A percentile compares a stretch with the other conserved stretches of the same genome.
phyloP scores from a whole-genome alignment of 495 filamentous ascomycete species.

The Eremomyces bilateralis region DNA sequence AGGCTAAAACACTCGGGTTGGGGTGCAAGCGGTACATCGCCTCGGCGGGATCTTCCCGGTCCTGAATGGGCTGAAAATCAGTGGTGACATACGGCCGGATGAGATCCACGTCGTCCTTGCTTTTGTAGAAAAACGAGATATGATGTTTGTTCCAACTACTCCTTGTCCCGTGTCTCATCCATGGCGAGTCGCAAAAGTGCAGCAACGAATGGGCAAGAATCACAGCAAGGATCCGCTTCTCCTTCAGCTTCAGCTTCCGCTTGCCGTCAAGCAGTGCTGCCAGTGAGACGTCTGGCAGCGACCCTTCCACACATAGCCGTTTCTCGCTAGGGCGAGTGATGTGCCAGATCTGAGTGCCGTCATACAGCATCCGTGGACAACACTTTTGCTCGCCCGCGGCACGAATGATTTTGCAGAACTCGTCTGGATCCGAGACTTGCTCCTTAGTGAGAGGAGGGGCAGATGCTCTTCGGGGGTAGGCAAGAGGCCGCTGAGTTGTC shows the following conservation, averaged over 20 bases:
- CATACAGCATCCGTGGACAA: no score
- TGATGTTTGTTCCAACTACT: constrained; percentile 6
- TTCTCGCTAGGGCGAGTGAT: no score
- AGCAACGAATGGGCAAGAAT: constrained; percentile 2
- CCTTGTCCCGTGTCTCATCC: constrained; percentile 1
- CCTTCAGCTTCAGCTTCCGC: constrained; percentile 1
- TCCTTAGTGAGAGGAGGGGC: no score
- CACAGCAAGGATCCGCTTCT: constrained; percentile 1
- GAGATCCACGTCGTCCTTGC: neutral
- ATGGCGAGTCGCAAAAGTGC: constrained; percentile 2
- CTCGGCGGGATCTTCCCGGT: neutral
- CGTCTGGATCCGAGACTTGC: no score
- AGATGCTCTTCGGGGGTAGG: no score
- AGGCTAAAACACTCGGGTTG: constrained; percentile 1
- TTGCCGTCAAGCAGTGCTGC: no score
- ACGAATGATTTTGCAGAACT: no score
- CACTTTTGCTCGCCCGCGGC: no score
- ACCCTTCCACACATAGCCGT: no score
- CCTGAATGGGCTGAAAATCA: neutral
- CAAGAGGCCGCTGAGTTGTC: no score
- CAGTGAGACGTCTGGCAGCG: no score
- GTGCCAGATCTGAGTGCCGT: no score
- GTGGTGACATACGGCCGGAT: neutral
- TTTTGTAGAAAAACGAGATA: constrained; percentile 4
- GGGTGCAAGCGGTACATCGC: constrained; percentile 1